Evolutionary conservation across 306 rosid genomes (phyloP).

Genomic region (Erythrophleum fordii): DNA sequence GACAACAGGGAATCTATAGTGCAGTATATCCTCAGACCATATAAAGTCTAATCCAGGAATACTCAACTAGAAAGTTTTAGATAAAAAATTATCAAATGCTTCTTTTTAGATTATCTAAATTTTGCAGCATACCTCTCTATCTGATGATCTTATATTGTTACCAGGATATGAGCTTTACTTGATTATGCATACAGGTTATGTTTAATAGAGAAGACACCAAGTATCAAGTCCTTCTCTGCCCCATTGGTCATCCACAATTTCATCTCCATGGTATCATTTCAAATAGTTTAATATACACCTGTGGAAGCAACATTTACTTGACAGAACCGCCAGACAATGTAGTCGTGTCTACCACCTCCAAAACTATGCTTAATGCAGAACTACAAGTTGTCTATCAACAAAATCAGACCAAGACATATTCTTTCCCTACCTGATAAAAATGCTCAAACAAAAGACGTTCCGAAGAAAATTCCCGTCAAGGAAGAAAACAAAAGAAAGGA

Average conservation of each 20-base stretch:
- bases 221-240: not conserved
- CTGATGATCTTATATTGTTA: not conserved
- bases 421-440: not conserved
- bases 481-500: conserved; percentile 7
- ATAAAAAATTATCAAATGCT: not conserved
- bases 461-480: not conserved
- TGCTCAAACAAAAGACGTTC: not conserved
- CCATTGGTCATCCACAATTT: not conserved
- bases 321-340: conserved; percentile 11
- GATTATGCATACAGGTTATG: not conserved
- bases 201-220: not conserved
- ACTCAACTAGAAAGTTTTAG: not conserved
- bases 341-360: not conserved
- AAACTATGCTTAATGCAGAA: not conserved
- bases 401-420: not conserved
- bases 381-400: not conserved
- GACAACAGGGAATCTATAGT: not conserved
- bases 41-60: conserved; percentile 1
- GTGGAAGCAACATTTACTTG: not conserved
- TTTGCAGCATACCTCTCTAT: not conserved
- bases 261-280: not conserved
- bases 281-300: not conserved
- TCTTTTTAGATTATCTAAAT: not conserved
- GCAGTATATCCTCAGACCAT: not conserved
- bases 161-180: not conserved